Base-by-base conservation (phyloP, 2,329 filamentous ascomycete species). In the Penicillium paneum region DNA sequence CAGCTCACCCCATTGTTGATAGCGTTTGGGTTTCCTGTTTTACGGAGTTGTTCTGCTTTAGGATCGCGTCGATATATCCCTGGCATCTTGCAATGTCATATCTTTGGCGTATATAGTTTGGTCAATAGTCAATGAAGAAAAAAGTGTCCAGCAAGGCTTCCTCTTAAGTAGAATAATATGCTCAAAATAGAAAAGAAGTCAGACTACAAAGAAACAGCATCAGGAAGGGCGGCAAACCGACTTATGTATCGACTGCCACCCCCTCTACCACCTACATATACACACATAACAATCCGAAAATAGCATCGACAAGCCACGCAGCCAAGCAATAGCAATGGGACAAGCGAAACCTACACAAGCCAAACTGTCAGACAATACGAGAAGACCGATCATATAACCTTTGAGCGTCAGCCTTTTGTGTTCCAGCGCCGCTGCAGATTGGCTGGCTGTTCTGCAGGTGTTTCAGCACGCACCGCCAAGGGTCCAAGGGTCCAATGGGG, bases 401-500 rank as follows among this genome's bases (percentile, higher is more conserved):
- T 35, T 48, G 28, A n/a, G 19, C 7, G 12, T n/a, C 19, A 6
- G n/a, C 24, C 2, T 24, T 32, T 24, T 7, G 19, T 34, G 28
- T 32, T 32, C 11, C 17, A 32, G 15, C 28, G 7, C 10, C 17
- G 29, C 6, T 12, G 21, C n/a, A 39, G 47, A 62, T 60, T 63
- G 59, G 59, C 19, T n/a, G 32, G n/a, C 2, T 0, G 11, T 29
- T 38, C 17, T 28, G 32, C 31, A 35, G 28, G 31, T 42, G 59
- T 62, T 63, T 62, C 59, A 63, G 53, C 45, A 63, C 49, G 55
- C 59, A 54, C 54, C 26, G 58, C 60, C 60, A 64, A 60, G 61
- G 45, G 43, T 28, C 24, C 10, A 50, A 39, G 40, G 52, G 49
- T 46, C 46, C 47, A 52, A 54, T 54, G 13, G 29, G 31, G 24